These are phyloP conservation scores for Boehmeria nivea DNA, from an alignment of 306 rosid species.

Conservation along the genomic window DNA sequence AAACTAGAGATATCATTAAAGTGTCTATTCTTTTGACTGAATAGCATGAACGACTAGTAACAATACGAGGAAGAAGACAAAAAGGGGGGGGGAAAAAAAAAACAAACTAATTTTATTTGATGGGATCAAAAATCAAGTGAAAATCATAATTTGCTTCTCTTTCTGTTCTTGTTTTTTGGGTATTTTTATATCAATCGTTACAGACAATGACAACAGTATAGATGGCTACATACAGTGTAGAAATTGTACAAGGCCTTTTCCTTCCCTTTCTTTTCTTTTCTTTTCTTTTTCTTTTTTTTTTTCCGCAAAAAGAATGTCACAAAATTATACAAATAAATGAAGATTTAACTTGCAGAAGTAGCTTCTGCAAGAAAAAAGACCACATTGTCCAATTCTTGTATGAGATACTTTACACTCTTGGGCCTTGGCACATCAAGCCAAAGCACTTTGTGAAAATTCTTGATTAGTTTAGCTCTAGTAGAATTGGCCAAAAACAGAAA, in stretches of 20 bases:
- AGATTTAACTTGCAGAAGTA: slow-evolving; percentile 31
- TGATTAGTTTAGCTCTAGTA: slow-evolving; percentile 20
- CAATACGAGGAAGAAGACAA: too few relatives aligned
- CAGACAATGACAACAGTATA: slow-evolving; percentile 4
- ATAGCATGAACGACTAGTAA: too few relatives aligned
- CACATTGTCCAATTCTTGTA: too few relatives aligned
- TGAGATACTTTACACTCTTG: too few relatives aligned
- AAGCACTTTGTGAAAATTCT: too few relatives aligned
- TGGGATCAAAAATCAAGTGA: background rate
- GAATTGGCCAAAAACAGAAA: slow-evolving; percentile 17
- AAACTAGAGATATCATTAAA: too few relatives aligned
- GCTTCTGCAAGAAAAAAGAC: slow-evolving; percentile 20
- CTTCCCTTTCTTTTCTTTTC: background rate
- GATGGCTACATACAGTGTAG: slow-evolving; percentile 2
- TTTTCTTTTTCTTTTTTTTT: background rate
- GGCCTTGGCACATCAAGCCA: slow-evolving; percentile 12
- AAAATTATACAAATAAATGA: slow-evolving; percentile 14
- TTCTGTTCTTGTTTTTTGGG: background rate
- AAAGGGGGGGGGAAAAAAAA: too few relatives aligned
- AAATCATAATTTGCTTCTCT: background rate
- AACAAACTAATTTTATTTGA: too few relatives aligned
- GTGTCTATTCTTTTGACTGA: too few relatives aligned
- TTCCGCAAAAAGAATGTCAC: background rate
- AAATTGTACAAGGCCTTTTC: slow-evolving; percentile 1
- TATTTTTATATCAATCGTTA: slow-evolving; percentile 5